Conservation (phyloP, 106 monocot species). For the Xerophyta viscosa region DNA sequence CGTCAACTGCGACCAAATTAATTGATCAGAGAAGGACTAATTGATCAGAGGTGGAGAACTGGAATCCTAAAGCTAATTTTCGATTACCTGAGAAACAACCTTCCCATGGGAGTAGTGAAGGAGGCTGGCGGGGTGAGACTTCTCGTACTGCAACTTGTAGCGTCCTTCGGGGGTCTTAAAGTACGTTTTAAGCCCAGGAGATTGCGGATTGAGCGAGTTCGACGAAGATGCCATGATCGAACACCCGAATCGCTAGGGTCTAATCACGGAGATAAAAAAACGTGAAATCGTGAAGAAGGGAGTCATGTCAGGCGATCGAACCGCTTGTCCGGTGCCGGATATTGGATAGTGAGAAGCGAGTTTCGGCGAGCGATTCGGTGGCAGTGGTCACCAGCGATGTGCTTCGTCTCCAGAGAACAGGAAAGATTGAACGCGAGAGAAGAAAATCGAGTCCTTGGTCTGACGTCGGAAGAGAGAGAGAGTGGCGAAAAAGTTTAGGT, state of each 20-base stretch:
- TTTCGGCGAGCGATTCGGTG: too few species aligned
- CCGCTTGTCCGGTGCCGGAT: too few species aligned
- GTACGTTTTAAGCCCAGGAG: slow-evolving; percentile 61
- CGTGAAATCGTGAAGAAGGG: too few species aligned
- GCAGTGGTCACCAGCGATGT: too few species aligned
- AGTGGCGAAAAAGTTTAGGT: too few species aligned
- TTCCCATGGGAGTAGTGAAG: slow-evolving; percentile 91
- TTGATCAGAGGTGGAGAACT: not conserved
- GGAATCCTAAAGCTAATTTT: slow-evolving; percentile 7
- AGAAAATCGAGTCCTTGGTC: too few species aligned
- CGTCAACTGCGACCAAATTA: slow-evolving; percentile 45
- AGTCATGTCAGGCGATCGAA: too few species aligned
- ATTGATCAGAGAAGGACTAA: not conserved
- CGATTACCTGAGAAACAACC: slow-evolving; percentile 62
- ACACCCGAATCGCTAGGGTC: slow-evolving; percentile 14
- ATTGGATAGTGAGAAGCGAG: too few species aligned
- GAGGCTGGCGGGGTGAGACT: slow-evolving; percentile 72
- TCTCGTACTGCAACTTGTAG: slow-evolving; percentile 93
- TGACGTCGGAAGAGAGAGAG: too few species aligned
- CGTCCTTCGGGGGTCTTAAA: slow-evolving; percentile 94
- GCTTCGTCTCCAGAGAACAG: too few species aligned
- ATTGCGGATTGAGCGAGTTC: slow-evolving; percentile 34
- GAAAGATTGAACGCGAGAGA: too few species aligned
- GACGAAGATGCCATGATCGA: slow-evolving; percentile 30
- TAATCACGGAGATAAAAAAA: too few species aligned